Percentiles rank a stretch among this genome's conserved stretches.
Conservation (phyloP, 2,329 filamentous ascomycete species). For the Daldinia eschscholtzii region DNA sequence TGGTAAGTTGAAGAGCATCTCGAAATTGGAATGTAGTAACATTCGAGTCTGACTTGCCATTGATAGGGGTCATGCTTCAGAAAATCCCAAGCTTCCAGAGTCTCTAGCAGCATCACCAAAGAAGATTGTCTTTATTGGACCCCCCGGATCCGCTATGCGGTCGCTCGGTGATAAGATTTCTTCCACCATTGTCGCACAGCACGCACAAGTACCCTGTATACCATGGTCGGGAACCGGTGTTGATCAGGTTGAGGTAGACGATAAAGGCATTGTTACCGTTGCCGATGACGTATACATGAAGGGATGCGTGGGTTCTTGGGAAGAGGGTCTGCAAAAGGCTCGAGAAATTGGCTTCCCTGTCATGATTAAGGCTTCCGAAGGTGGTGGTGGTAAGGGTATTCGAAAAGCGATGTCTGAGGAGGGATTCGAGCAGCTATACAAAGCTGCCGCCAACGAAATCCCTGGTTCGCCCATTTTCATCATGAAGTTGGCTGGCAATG, state of each 20-base stretch:
- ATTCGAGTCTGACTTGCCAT: constrained; percentile 26
- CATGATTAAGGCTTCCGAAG: constrained; percentile 99
- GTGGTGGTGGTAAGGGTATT: constrained; percentile 99
- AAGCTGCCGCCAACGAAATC: constrained; percentile 96
- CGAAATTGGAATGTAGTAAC: not conserved
- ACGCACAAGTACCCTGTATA: constrained; percentile 95
- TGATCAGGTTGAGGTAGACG: constrained; percentile 81
- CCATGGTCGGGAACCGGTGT: constrained; percentile 99
- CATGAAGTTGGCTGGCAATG: constrained; percentile 98
- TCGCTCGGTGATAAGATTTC: constrained; percentile 99
- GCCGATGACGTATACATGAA: constrained; percentile 86
- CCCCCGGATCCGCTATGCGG: constrained; percentile 97
- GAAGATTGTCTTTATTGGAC: constrained; percentile 99
- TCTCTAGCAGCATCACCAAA: constrained; percentile 95
- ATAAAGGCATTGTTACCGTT: constrained; percentile 91
- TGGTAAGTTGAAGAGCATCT: constrained; percentile 73
- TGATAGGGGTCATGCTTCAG: constrained; percentile 91
- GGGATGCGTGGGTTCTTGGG: constrained; percentile 89
- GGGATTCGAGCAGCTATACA: constrained; percentile 88
- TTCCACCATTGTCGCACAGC: constrained; percentile 98
- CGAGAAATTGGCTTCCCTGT: constrained; percentile 96
- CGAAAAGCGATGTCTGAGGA: constrained; percentile 91
- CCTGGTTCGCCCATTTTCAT: constrained; percentile 99
- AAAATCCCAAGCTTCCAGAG: constrained; percentile 98
- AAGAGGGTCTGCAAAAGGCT: constrained; percentile 90